phyloP scores from a whole-genome alignment of 2,329 filamentous ascomycete species.

The Colletotrichum scovillei region DNA sequence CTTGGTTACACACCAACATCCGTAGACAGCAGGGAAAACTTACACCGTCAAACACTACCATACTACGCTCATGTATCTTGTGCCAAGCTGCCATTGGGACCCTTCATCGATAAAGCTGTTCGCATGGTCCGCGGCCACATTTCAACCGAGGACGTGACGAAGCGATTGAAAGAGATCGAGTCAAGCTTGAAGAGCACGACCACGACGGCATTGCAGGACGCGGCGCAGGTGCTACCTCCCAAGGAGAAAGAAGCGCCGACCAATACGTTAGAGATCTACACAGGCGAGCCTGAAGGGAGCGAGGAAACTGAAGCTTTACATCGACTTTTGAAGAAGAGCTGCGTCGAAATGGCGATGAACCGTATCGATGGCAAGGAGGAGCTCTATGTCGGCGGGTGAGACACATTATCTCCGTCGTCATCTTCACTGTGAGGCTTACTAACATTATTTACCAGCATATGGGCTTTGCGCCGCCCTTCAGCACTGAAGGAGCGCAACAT shows the following conservation, averaged over 20 bases:
- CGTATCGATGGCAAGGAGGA: constrained; percentile 54
- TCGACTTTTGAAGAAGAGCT: constrained; percentile 42
- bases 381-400: constrained; percentile 53
- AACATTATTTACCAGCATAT: constrained; percentile 68
- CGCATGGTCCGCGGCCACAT: constrained; percentile 7
- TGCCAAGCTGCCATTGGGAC: not conserved
- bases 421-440: constrained; percentile 2
- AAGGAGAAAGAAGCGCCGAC: not conserved
- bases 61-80: not conserved
- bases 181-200: not conserved
- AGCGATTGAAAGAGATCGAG: constrained; percentile 10
- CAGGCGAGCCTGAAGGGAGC: not conserved
- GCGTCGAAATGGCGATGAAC: constrained; percentile 54
- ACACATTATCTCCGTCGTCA: not conserved
- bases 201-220: not conserved
- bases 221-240: not conserved
- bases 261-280: not conserved
- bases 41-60: not conserved
- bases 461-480: constrained; percentile 78
- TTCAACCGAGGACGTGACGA: not conserved
- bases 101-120: not conserved
- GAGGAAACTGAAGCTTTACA: constrained; percentile 9
- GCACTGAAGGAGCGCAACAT: constrained; percentile 79
- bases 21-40: not conserved
- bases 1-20: not conserved